A percentile compares a stretch with the other conserved stretches of the same genome.
Evolutionary conservation across 202 grass and related monocot genomes (phyloP).

Genomic region (Carex arenaria): DNA sequence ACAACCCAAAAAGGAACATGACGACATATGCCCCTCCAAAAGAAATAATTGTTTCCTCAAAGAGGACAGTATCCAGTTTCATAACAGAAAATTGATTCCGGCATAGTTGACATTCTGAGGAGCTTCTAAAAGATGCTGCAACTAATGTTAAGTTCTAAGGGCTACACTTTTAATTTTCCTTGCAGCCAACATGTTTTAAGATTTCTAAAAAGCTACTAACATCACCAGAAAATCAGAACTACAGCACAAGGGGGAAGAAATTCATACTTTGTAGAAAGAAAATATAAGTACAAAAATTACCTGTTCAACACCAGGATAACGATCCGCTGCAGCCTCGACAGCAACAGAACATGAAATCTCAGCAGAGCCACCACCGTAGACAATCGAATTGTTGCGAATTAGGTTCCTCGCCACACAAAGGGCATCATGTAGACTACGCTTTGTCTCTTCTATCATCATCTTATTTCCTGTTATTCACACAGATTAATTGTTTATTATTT

Average conservation of each 20-base stretch:
- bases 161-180: neutral
- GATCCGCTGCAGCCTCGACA: constrained; percentile 81
- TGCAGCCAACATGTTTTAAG: neutral
- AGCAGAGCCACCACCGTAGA: constrained; percentile 83
- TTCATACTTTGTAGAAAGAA: neutral
- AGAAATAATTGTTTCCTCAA: neutral
- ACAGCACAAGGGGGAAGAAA: neutral
- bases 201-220: neutral
- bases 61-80: neutral
- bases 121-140: neutral
- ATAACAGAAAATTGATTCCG: neutral
- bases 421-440: constrained; percentile 87
- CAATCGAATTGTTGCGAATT: constrained; percentile 88
- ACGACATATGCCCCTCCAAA: neutral
- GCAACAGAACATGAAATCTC: constrained; percentile 90
- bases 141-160: neutral
- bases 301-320: constrained; percentile 87
- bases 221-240: neutral
- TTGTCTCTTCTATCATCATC: constrained; percentile 99
- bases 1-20: neutral
- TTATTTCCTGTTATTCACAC: constrained; percentile 58
- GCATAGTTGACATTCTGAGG: neutral
- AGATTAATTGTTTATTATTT: neutral
- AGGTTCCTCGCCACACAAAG: constrained; percentile 95
- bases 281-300: constrained; percentile 28